Percentiles rank a stretch among this genome's conserved stretches.
phyloP scores from a whole-genome alignment of 202 grass and related monocot species.

The Saccharum hybrid region DNA sequence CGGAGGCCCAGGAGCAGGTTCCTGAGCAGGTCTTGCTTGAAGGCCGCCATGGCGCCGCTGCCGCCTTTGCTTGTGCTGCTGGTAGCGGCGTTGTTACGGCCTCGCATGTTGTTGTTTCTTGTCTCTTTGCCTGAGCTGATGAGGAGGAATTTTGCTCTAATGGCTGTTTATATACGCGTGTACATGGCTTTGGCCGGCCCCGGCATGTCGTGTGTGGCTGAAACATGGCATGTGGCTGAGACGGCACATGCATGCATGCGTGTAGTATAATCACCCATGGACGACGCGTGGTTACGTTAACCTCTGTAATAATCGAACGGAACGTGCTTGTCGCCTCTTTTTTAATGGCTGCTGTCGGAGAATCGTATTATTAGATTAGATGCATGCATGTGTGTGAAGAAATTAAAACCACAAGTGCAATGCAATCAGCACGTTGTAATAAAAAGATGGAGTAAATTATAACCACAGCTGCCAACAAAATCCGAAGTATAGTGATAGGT shows the following conservation, averaged over 20 bases:
- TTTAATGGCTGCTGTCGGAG: no score
- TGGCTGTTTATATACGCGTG: constrained; percentile 22
- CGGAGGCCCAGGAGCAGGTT: constrained; percentile 60
- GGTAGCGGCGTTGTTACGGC: not conserved
- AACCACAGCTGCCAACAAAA: no score
- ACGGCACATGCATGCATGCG: no score
- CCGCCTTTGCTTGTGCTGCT: not conserved
- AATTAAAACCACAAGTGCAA: not conserved
- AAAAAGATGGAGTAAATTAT: no score
- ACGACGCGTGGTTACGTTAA: not conserved
- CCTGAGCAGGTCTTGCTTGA: constrained; percentile 65
- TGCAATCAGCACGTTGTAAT: not conserved
- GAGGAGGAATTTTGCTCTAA: not conserved
- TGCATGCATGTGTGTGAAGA: not conserved
- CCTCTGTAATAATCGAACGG: not conserved
- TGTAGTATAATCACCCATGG: no score
- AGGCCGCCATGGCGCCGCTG: not conserved
- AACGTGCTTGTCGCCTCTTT: not conserved
- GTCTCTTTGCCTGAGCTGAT: not conserved
- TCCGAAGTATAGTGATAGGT: no score
- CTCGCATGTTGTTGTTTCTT: constrained; percentile 30
- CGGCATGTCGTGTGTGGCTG: not conserved
- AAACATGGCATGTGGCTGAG: constrained; percentile 34
- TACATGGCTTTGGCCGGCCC: no score
- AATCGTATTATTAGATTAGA: not conserved